phyloP scores from a whole-genome alignment of 140 eudicot genomes.

The Ambrosia hybrid region DNA sequence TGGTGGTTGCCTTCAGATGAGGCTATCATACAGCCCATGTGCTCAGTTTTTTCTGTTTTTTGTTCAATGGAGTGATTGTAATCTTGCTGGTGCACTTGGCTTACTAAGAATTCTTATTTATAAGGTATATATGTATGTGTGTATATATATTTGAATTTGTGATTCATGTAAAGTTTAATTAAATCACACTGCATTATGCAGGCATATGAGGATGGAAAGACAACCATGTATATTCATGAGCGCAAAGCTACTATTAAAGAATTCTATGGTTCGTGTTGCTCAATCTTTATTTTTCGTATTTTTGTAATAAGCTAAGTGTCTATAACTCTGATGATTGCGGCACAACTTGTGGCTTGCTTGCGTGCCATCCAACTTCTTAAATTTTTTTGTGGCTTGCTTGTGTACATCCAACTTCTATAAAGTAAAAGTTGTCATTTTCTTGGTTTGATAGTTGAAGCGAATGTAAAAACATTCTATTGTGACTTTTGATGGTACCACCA shows the following conservation, averaged over 20 bases:
- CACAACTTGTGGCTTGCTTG: too few relatives aligned
- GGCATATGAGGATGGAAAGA: slow-evolving; percentile 87
- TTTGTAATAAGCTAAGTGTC: not conserved
- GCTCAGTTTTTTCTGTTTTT: slow-evolving; percentile 82
- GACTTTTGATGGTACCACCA: too few relatives aligned
- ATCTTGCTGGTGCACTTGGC: slow-evolving; percentile 94
- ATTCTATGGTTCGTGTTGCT: slow-evolving; percentile 64
- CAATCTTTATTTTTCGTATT: not conserved
- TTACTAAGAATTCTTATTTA: slow-evolving; percentile 78
- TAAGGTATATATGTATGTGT: slow-evolving; percentile 46
- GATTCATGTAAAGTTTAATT: not conserved
- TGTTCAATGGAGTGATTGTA: slow-evolving; percentile 93
- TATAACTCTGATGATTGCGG: too few relatives aligned
- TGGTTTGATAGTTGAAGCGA: not conserved
- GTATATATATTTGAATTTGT: not conserved
- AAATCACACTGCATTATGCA: slow-evolving; percentile 27
- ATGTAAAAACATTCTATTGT: not conserved
- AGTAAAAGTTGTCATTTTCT: too few relatives aligned
- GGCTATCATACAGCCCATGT: slow-evolving; percentile 84
- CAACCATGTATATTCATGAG: slow-evolving; percentile 76
- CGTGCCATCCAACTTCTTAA: too few relatives aligned
- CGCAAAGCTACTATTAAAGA: slow-evolving; percentile 73
- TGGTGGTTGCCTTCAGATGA: slow-evolving; percentile 92
- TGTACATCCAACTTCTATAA: too few relatives aligned
- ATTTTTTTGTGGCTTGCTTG: too few relatives aligned